A percentile compares a stretch with the other conserved stretches of the same genome.
phyloP scores from a whole-genome alignment of 2,329 filamentous ascomycete species.

The Onygenales sp. region DNA sequence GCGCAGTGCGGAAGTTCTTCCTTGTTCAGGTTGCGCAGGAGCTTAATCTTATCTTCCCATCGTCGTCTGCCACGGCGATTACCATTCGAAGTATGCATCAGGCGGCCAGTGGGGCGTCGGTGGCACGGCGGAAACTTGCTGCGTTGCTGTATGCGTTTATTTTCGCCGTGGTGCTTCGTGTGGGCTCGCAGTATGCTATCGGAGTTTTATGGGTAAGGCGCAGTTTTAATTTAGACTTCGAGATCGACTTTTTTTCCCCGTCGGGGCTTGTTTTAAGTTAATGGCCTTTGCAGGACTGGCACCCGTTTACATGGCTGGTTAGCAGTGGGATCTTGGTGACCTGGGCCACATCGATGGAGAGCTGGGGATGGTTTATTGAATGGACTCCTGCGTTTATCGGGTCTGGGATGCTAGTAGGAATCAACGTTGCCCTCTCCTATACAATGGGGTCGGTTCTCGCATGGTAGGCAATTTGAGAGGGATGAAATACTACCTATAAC shows the following conservation, averaged over 20 bases:
- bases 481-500: conserved; percentile 7
- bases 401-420: conserved; percentile 48
- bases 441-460: conserved; percentile 47
- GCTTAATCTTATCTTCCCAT: conserved; percentile 51
- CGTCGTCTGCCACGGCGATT: conserved; percentile 51
- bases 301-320: conserved; percentile 37
- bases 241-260: too few species aligned
- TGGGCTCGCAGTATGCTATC: conserved; percentile 49
- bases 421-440: conserved; percentile 51
- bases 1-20: conserved; percentile 53
- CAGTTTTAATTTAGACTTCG: too few species aligned
- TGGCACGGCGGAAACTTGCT: conserved; percentile 49
- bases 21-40: conserved; percentile 42
- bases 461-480: conserved; percentile 25
- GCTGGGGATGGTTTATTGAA: conserved; percentile 54
- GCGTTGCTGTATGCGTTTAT: conserved; percentile 45
- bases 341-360: conserved; percentile 30
- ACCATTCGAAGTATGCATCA: conserved; percentile 56
- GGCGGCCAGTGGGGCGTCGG: conserved; percentile 40
- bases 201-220: conserved; percentile 45
- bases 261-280: neutral
- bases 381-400: conserved; percentile 54
- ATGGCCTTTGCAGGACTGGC: conserved; percentile 33
- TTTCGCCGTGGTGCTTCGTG: conserved; percentile 43
- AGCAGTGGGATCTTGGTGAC: conserved; percentile 13